Percentiles rank a stretch among this genome's conserved stretches.
These are phyloP conservation scores for Pseudocercospora eumusae DNA, from an alignment of 2,329 filamentous ascomycete species.

Conservation along the genomic window DNA sequence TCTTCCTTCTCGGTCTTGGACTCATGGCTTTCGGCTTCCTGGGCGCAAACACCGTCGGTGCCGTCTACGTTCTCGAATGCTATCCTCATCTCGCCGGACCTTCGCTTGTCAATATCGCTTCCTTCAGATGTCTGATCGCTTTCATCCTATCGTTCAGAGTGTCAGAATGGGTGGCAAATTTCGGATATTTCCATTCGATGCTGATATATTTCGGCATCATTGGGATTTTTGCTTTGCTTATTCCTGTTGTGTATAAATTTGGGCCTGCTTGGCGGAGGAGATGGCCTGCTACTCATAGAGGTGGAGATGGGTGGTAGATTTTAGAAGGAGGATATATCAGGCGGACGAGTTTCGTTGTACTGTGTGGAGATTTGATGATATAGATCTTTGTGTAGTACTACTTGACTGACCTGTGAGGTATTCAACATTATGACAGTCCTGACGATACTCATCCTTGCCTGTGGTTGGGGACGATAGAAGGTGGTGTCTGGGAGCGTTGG, in stretches of 20 bases:
- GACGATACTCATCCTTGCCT: too few relatives aligned
- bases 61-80: conserved; percentile 39
- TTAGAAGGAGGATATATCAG: background rate
- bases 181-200: conserved; percentile 35
- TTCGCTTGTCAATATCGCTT: conserved; percentile 38
- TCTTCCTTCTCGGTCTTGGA: conserved; percentile 35
- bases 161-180: conserved; percentile 34
- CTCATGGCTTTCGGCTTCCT: conserved; percentile 38
- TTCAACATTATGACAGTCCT: too few relatives aligned
- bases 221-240: conserved; percentile 28
- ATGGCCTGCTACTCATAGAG: conserved; percentile 28
- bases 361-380: too few relatives aligned
- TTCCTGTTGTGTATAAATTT: conserved; percentile 34
- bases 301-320: conserved; percentile 15
- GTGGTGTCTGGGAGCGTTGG: conserved; percentile 40
- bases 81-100: conserved; percentile 39
- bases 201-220: conserved; percentile 37
- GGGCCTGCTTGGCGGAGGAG: conserved; percentile 28
- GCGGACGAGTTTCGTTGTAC: too few relatives aligned
- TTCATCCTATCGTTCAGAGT: conserved; percentile 36
- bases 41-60: conserved; percentile 36
- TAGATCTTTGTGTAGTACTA: too few relatives aligned
- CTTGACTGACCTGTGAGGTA: too few relatives aligned
- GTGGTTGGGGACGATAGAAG: too few relatives aligned
- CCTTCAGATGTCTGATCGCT: conserved; percentile 37